A percentile compares a stretch with the other conserved stretches of the same genome.
These are phyloP conservation scores for Hericium coralloides DNA, from an alignment of 768 basidiomycete genomes.

Conservation along the genomic window DNA sequence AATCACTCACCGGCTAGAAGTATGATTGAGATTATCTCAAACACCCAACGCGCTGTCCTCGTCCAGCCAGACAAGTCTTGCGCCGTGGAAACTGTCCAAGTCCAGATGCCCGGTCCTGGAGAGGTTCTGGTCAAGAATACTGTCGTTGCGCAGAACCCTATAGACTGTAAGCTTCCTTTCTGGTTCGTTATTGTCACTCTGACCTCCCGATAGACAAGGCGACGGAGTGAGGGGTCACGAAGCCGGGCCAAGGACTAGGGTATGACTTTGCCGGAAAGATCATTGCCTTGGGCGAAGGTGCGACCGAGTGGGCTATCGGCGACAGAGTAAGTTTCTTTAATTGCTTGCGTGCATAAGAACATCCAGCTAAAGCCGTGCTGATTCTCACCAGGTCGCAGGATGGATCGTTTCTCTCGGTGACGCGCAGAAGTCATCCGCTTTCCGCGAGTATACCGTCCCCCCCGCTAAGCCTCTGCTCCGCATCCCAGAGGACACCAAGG, in stretches of 20 bases:
- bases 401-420: background rate
- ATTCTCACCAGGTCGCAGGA: background rate
- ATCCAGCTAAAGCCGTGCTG: background rate
- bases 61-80: background rate
- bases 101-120: conserved; percentile 3
- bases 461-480: background rate
- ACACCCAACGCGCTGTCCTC: background rate
- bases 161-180: background rate
- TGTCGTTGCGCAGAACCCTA: conserved; percentile 3
- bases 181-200: background rate
- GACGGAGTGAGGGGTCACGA: background rate
- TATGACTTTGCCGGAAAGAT: conserved; percentile 7
- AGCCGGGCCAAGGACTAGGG: background rate
- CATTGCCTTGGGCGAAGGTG: conserved; percentile 1
- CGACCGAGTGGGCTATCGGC: background rate
- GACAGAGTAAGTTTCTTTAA: conserved; percentile 1
- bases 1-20: background rate
- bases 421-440: background rate
- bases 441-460: background rate
- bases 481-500: background rate
- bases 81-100: background rate
- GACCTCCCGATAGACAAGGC: background rate
- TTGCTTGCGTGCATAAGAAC: too few relatives aligned
- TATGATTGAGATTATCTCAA: background rate
- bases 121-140: conserved; percentile 10